Evolutionary conservation across 2,329 filamentous ascomycete species (phyloP), one percentile per base, ranked within the genome.

Genomic region (Colletotrichum cuscutae): DNA sequence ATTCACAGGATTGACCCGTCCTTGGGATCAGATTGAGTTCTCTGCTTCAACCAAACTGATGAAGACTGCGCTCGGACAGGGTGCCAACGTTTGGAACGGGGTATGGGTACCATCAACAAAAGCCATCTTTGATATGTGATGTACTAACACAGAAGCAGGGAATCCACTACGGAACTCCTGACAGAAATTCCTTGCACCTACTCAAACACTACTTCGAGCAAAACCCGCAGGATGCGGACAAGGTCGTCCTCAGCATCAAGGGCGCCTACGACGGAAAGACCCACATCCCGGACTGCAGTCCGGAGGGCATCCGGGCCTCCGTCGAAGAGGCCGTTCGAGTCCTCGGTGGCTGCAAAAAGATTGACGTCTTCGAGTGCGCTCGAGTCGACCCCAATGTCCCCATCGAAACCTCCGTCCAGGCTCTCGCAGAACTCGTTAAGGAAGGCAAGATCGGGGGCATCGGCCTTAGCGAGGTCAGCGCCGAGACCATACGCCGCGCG

Each of bases 231-330:
- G 86, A 90, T 73, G 87, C 88, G 2, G 80, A 84, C 26, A 88
- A 89, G 76, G 85, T 91, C 1, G 83, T 90, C 7, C 79, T 91
- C 13, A 86, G 83, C 74, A 84, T 91, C 76, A 91, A 91, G 77
- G 88, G 88, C 9, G 87, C 84, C 0, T 61, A 84, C 28, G 78
- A 82, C 49, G 65, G 8, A 26, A 61, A 58, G 53, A 42, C 35
- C 35, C 65, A 67, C 35, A 49, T 11, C 32, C 82, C 86, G 0
- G 84, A 88, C 73, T 82, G 86, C 22, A 42, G 35, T 5, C 35
- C 35, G 35, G 35, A 42, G 13, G 35, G 35, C 35, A 42, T 42
- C 35, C 35, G 35, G 35, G 35, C 35, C 35, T 42, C 35, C 35
- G 35, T 42, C 35, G 35, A 42, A 42, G 35, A 42, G 13, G 35